Base-by-base conservation (phyloP, 306 rosid species). In the Alnus rubra region DNA sequence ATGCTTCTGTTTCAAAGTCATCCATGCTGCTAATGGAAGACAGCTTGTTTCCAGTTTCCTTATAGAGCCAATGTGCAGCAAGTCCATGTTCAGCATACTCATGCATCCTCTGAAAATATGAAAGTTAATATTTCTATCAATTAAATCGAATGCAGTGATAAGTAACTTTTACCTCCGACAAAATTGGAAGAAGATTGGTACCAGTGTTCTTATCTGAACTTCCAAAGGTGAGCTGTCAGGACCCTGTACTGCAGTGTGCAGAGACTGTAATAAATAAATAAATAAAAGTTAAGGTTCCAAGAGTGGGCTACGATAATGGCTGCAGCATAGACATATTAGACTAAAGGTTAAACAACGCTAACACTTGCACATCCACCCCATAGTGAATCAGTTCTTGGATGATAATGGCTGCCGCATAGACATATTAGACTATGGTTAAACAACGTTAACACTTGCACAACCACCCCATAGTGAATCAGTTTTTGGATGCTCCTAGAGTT, bases 21-120 rank as follows among this genome's bases (percentile, higher is more conserved):
- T 92, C 89, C 73, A 74, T 80, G 86, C 80, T 74, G 79, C 79
- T 82, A 78, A 74, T 53, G 65, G 84, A 84, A 52, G 89, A 79
- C 65, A 88, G 75, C 12, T 89, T 88, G 83, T 84, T 85, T 79
- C 90, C 97, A 19, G 93, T 84, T 84, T 94, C 97, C 84, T 94
- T 94, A 83, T 94, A 94, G 80, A 94, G 97, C 98, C 98, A 94
- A 87, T 94, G 98, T 48, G 98, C 97, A 42, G 98, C 98, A 78
- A 89, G 93, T 84, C 98, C 98, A 84, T 94, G 92, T 81, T 94
- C 98, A 76, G 98, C 98, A 86, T 87, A 82, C 76, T 94, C 95
- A 42, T 94, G 98, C 98, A 94, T 92, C 89, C 95, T 94, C 98
- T 94, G 75, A 76, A 76, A 62, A 71, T 47, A 12, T 77, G 47